These are phyloP conservation scores for Mortierella sp. DNA, from an alignment of 371 early-diverging fungal species.

Conservation along the genomic window DNA sequence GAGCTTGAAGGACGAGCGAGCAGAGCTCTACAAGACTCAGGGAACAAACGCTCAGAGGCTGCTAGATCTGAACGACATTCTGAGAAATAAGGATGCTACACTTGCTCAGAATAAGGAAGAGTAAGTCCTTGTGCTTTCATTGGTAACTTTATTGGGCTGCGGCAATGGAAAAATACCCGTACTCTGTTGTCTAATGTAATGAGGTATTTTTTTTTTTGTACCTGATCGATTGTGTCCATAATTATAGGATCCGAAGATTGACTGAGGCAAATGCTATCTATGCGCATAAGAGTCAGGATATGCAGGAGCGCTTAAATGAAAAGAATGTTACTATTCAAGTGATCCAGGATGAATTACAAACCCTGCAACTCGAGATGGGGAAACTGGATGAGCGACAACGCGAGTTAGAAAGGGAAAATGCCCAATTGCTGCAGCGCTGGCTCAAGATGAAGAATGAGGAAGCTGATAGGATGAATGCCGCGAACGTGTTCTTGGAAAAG, in stretches of 20 bases:
- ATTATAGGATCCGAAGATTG: constrained; percentile 63
- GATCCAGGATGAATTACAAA: constrained; percentile 92
- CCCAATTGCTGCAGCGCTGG: constrained; percentile 90
- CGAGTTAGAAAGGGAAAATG: constrained; percentile 85
- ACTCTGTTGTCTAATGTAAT: background rate
- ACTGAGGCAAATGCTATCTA: constrained; percentile 58
- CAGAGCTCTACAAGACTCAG: constrained; percentile 92
- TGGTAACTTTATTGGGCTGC: background rate
- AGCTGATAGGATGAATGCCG: constrained; percentile 94
- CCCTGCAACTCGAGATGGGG: constrained; percentile 90
- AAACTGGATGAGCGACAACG: constrained; percentile 86
- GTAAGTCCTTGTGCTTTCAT: constrained; percentile 58
- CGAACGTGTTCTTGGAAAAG: constrained; percentile 87
- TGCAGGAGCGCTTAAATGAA: constrained; percentile 75
- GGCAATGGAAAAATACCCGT: background rate
- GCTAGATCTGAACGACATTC: constrained; percentile 85
- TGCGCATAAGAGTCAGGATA: constrained; percentile 63
- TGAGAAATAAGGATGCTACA: constrained; percentile 73
- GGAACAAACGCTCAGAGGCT: constrained; percentile 92
- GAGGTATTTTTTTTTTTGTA: background rate
- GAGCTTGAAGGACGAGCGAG: constrained; percentile 86
- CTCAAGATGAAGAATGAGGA: constrained; percentile 93
- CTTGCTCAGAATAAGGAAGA: constrained; percentile 76
- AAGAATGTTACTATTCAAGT: constrained; percentile 93
- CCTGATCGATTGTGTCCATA: background rate